A percentile compares a stretch with the other conserved stretches of the same genome.
Evolutionary conservation across 2,329 filamentous ascomycete species (phyloP).

Genomic region (Davidsoniella virescens): DNA sequence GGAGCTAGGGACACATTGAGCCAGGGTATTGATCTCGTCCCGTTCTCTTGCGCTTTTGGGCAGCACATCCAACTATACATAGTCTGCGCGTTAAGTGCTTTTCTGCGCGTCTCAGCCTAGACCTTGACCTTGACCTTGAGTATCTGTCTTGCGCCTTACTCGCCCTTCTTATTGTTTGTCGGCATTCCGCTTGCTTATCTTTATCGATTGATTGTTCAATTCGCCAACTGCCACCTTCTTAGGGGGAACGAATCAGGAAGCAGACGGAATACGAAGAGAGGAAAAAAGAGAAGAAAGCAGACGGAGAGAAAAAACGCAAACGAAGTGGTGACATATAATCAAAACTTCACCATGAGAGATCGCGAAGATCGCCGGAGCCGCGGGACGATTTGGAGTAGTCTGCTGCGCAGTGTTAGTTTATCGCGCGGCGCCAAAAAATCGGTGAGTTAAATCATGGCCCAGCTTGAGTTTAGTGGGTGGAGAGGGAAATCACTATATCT

Average conservation of each 20-base stretch:
- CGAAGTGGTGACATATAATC: no score
- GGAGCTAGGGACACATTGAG: no score
- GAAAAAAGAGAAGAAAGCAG: no score
- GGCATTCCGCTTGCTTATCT: not conserved
- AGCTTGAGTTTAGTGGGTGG: no score
- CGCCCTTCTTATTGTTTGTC: no score
- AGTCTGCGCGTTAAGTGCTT: conserved; percentile 13
- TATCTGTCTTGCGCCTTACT: no score
- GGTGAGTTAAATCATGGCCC: not conserved
- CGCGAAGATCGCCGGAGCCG: conserved; percentile 12
- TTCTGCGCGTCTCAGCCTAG: conserved; percentile 1
- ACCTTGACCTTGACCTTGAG: not conserved
- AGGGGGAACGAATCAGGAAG: no score
- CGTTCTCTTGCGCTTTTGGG: no score
- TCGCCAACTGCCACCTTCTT: not conserved
- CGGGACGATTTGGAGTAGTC: conserved; percentile 6
- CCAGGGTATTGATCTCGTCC: no score
- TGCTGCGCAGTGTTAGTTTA: conserved; percentile 13
- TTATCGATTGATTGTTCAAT: not conserved
- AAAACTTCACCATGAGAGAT: conserved; percentile 8
- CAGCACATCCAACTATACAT: no score
- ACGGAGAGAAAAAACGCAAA: no score
- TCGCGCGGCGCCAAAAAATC: conserved; percentile 10
- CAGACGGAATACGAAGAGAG: no score
- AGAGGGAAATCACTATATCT: not conserved